Conservation (phyloP, 352 stramenopile genomes). For the Globisporangium cederbergense region DNA sequence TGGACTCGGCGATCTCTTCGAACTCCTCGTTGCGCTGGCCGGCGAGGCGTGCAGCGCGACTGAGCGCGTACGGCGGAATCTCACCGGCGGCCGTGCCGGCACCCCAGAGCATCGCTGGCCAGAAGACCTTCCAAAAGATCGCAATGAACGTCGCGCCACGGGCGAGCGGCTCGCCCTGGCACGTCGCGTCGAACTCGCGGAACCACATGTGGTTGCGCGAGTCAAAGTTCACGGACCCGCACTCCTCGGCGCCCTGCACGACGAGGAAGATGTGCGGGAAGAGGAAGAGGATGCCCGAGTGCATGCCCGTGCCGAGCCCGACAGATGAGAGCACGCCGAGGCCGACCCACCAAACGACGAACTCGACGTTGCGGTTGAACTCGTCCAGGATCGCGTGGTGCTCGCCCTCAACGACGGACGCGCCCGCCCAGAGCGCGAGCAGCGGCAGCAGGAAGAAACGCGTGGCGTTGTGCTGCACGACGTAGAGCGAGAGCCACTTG, state of each 20-base stretch:
- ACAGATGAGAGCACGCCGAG: constrained; percentile 93
- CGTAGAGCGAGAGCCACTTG: constrained; percentile 62
- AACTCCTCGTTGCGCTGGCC: constrained; percentile 89
- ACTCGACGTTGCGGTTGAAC: constrained; percentile 83
- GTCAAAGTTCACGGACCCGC: constrained; percentile 86
- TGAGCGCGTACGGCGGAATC: constrained; percentile 93
- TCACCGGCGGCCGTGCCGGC: constrained; percentile 91
- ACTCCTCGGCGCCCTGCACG: constrained; percentile 85
- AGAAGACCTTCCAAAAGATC: constrained; percentile 90
- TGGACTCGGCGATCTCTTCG: constrained; percentile 81
- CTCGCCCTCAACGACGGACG: constrained; percentile 62
- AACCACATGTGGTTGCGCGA: constrained; percentile 90
- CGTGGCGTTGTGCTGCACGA: constrained; percentile 66
- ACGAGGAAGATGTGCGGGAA: constrained; percentile 95
- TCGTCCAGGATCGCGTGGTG: constrained; percentile 78
- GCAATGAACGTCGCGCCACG: constrained; percentile 72
- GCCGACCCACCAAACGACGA: constrained; percentile 92
- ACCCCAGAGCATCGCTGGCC: constrained; percentile 90
- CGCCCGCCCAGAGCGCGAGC: constrained; percentile 57
- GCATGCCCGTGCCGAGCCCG: constrained; percentile 92
- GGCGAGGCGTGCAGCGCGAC: constrained; percentile 76
- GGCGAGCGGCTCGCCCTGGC: constrained; percentile 34
- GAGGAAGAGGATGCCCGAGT: constrained; percentile 93
- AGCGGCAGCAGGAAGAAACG: constrained; percentile 78
- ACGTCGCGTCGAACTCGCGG: constrained; percentile 74